These are phyloP conservation scores for Papiliotrema laurentii DNA, from an alignment of 1,284 basidiomycete genomes.

Conservation along the genomic window DNA sequence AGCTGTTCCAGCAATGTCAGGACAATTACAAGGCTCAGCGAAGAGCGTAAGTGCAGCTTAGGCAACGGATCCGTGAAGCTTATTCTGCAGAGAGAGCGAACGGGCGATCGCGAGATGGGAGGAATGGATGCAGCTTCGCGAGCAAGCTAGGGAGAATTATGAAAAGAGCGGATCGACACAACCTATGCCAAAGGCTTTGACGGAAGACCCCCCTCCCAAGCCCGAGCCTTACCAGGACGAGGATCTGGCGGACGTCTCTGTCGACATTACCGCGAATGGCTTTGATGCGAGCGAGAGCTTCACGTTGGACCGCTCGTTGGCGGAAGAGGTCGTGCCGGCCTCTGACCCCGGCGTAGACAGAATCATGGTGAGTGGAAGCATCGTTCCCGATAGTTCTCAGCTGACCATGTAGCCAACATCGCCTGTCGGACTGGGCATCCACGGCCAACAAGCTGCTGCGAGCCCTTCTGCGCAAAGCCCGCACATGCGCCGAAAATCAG, in stretches of 20 bases:
- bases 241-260: conserved; percentile 76
- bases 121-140: conserved; percentile 74
- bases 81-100: conserved; percentile 66
- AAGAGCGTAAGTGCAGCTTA: conserved; percentile 60
- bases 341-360: conserved; percentile 76
- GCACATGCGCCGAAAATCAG: conserved; percentile 36
- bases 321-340: conserved; percentile 79
- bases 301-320: conserved; percentile 69
- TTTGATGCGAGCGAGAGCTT: conserved; percentile 62
- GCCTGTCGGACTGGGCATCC: conserved; percentile 24
- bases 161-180: conserved; percentile 59
- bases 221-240: conserved; percentile 72
- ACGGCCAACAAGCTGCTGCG: conserved; percentile 8
- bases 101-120: conserved; percentile 73
- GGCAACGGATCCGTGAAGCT: neutral
- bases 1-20: conserved; percentile 90
- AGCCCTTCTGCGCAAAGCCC: conserved; percentile 14
- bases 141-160: conserved; percentile 66
- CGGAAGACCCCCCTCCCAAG: conserved; percentile 61
- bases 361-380: conserved; percentile 48
- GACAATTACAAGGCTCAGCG: conserved; percentile 88
- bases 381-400: neutral
- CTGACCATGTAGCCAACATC: conserved; percentile 8
- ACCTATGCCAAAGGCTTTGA: conserved; percentile 63
- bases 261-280: conserved; percentile 78